phyloP scores from a whole-genome alignment of 164 flowering plant genomes.

The Chloranthus sessilifolius region DNA sequence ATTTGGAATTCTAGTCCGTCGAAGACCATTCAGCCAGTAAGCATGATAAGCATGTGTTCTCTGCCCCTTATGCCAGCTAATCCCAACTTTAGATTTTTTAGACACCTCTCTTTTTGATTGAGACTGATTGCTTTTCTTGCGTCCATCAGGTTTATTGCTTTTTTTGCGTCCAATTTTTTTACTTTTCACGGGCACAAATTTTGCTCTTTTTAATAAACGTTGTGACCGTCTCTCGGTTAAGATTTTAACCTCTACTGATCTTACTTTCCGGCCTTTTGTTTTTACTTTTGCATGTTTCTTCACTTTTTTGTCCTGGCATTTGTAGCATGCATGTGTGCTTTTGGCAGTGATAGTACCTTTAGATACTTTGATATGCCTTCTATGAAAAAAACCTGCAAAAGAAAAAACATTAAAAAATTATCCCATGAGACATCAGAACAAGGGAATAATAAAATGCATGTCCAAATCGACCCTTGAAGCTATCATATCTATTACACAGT shows the following conservation, averaged over 20 bases:
- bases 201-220: constrained; percentile 50
- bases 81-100: constrained; percentile 23
- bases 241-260: constrained; percentile 11
- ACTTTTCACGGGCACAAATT: constrained; percentile 15
- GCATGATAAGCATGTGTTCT: constrained; percentile 41
- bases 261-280: constrained; percentile 20
- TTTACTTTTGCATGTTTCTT: constrained; percentile 21
- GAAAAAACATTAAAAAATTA: constrained; percentile 2
- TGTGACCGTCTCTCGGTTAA: constrained; percentile 26
- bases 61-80: constrained; percentile 37
- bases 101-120: constrained; percentile 25
- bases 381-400: constrained; percentile 72
- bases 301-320: constrained; percentile 50
- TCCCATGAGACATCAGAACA: constrained; percentile 10
- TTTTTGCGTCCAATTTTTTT: constrained; percentile 3
- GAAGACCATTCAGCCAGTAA: constrained; percentile 87
- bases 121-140: constrained; percentile 29
- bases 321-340: constrained; percentile 55
- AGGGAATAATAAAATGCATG: no score
- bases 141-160: constrained; percentile 26
- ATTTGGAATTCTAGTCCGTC: constrained; percentile 48
- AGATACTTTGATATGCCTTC: constrained; percentile 60
- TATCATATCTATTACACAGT: no score
- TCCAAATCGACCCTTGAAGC: no score
- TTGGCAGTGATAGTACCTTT: constrained; percentile 28